These are phyloP conservation scores for Hemisphaericaspora lyxosophila DNA, from an alignment of 1,139 yeast species.

Conservation along the genomic window DNA sequence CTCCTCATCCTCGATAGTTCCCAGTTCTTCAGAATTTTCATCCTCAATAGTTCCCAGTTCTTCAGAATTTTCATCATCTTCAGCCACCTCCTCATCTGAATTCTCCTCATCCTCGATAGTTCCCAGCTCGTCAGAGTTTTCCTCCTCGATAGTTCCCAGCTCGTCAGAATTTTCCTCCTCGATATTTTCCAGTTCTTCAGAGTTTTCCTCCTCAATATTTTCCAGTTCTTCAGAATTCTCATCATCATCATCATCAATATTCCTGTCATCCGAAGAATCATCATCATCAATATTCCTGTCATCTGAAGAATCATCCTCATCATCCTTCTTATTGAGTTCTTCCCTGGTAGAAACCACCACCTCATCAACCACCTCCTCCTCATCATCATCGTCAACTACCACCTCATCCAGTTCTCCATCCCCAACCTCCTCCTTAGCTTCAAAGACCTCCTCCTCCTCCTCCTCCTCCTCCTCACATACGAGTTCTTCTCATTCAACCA, in stretches of 20 bases:
- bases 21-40: too few relatives aligned
- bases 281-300: conserved; percentile 2
- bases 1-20: conserved; percentile 4
- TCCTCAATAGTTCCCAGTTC: too few relatives aligned
- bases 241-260: conserved; percentile 2
- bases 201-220: conserved; percentile 2
- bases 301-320: conserved; percentile 1
- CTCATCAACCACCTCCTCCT: conserved; percentile 6
- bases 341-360: conserved; percentile 5
- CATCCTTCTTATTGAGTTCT: conserved; percentile 1
- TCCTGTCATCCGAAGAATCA: conserved; percentile 2
- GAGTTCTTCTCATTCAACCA: background rate
- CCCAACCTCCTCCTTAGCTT: conserved; percentile 1
- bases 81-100: conserved; percentile 3
- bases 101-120: conserved; percentile 7
- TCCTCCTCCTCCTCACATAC: conserved; percentile 1
- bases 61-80: conserved; percentile 7
- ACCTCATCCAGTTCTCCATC: conserved; percentile 6
- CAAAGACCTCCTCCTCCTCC: conserved; percentile 3
- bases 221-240: conserved; percentile 1
- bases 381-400: conserved; percentile 6
- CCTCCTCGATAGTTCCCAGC: conserved; percentile 4
- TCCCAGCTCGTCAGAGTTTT: conserved; percentile 6
- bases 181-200: too few relatives aligned
- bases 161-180: conserved; percentile 7